Evolutionary conservation across 192 early-diverging fungal genomes (phyloP).

Genomic region (Podila verticillata): DNA sequence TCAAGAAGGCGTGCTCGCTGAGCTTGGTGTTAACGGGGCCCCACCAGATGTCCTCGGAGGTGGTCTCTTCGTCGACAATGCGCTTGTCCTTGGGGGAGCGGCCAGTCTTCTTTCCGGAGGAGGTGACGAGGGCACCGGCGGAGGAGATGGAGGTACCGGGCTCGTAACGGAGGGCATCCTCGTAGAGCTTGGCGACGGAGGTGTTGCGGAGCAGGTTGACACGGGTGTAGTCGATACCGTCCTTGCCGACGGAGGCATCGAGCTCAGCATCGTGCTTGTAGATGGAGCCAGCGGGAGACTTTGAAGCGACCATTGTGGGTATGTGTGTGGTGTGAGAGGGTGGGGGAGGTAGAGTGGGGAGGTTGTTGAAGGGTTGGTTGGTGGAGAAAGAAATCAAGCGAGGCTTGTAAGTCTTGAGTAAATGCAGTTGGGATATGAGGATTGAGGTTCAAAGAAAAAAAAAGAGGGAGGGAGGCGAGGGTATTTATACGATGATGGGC

Average conservation of each 20-base stretch:
- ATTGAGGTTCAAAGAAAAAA: constrained; percentile 9
- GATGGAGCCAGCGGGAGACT: constrained; percentile 35
- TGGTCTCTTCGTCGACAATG: constrained; percentile 90
- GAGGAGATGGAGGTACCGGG: constrained; percentile 90
- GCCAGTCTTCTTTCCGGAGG: constrained; percentile 93
- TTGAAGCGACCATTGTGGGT: constrained; percentile 28
- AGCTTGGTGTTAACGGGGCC: constrained; percentile 98
- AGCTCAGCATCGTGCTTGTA: constrained; percentile 46
- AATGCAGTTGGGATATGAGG: constrained; percentile 1
- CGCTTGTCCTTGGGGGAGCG: constrained; percentile 98
- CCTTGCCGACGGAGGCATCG: constrained; percentile 60
- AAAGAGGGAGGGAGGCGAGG: neutral
- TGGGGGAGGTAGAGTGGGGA: constrained; percentile 18
- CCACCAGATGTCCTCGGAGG: constrained; percentile 95
- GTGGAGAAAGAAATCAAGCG: neutral
- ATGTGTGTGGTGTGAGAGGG: neutral
- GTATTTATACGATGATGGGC: constrained; percentile 17
- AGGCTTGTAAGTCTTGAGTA: neutral
- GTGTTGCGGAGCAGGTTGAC: constrained; percentile 88
- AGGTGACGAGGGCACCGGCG: constrained; percentile 89
- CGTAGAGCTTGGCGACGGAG: constrained; percentile 89
- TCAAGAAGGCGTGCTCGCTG: constrained; percentile 82
- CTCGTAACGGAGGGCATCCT: constrained; percentile 90
- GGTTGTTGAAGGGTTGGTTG: neutral
- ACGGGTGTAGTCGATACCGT: constrained; percentile 84